Percentiles rank a stretch among this genome's conserved stretches.
These are phyloP conservation scores for Scytalidium lignicola DNA, from an alignment of 2,329 filamentous ascomycete species.

Conservation along the genomic window DNA sequence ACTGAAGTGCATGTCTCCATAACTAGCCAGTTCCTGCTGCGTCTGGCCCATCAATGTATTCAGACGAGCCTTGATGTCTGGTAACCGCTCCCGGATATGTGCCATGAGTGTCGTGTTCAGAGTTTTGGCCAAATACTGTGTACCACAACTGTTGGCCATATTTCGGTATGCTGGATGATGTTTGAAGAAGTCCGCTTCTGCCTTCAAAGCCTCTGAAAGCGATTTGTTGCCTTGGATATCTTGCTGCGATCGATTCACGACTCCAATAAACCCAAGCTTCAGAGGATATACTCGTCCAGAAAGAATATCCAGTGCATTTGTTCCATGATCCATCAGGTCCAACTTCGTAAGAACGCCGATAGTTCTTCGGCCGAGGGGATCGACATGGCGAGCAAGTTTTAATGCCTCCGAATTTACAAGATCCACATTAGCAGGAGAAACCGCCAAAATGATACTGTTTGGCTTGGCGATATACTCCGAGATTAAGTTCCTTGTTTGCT, in stretches of 20 bases:
- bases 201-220: conserved; percentile 84
- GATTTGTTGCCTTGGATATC: conserved; percentile 95
- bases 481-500: conserved; percentile 93
- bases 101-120: conserved; percentile 93
- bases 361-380: conserved; percentile 87
- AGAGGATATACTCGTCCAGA: conserved; percentile 93
- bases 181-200: conserved; percentile 91
- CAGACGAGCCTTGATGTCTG: conserved; percentile 94
- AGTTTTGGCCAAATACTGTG: conserved; percentile 89
- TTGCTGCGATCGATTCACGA: conserved; percentile 96
- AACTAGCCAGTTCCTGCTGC: conserved; percentile 95
- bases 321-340: conserved; percentile 98
- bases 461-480: conserved; percentile 98
- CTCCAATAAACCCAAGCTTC: conserved; percentile 95
- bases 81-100: conserved; percentile 90
- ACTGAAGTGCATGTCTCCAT: conserved; percentile 95
- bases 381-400: conserved; percentile 94
- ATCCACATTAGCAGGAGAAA: conserved; percentile 96
- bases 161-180: conserved; percentile 97
- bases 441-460: conserved; percentile 95
- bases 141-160: conserved; percentile 89
- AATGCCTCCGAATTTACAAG: conserved; percentile 97
- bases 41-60: conserved; percentile 99
- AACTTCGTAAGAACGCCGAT: conserved; percentile 97
- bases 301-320: conserved; percentile 95